phyloP scores from a whole-genome alignment of 1,139 yeast genomes.

The Lodderomyces metapsilosis region DNA sequence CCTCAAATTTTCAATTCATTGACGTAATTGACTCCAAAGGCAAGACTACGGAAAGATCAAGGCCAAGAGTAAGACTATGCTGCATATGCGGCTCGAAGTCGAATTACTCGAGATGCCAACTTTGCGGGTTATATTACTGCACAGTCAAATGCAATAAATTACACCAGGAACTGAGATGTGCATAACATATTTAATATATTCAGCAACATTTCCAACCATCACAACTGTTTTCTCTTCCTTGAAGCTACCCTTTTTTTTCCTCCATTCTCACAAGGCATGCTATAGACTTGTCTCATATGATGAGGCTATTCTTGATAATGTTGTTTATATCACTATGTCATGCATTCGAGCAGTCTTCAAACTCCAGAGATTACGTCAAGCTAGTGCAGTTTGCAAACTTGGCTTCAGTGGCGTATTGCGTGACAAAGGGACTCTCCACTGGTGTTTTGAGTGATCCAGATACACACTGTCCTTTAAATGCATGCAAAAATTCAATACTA shows the following conservation, averaged over 20 bases:
- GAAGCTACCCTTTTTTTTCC: not conserved
- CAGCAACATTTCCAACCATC: not conserved
- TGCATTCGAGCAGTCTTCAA: not conserved
- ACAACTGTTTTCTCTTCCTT: slow-evolving; percentile 2
- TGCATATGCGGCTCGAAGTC: slow-evolving; percentile 44
- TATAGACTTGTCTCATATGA: not conserved
- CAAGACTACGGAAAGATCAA: slow-evolving; percentile 19
- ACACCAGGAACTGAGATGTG: slow-evolving; percentile 46
- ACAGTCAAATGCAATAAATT: slow-evolving; percentile 41
- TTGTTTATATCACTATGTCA: not conserved
- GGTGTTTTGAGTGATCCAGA: slow-evolving; percentile 23
- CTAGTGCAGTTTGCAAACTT: slow-evolving; percentile 35
- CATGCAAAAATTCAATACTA: slow-evolving; percentile 22
- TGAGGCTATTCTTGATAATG: slow-evolving; percentile 1
- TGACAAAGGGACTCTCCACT: slow-evolving; percentile 26
- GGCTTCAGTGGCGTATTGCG: slow-evolving; percentile 40
- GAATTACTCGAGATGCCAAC: slow-evolving; percentile 38
- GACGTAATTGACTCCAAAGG: slow-evolving; percentile 26
- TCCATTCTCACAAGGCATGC: slow-evolving; percentile 2
- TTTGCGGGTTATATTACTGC: slow-evolving; percentile 44
- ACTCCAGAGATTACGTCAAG: slow-evolving; percentile 24
- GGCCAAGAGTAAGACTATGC: slow-evolving; percentile 40
- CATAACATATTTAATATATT: slow-evolving; percentile 15
- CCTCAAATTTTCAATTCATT: slow-evolving; percentile 41
- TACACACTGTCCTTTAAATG: slow-evolving; percentile 21